These are phyloP conservation scores for Paralagenidium karlingii DNA, from an alignment of 352 stramenopile genomes.

Conservation along the genomic window DNA sequence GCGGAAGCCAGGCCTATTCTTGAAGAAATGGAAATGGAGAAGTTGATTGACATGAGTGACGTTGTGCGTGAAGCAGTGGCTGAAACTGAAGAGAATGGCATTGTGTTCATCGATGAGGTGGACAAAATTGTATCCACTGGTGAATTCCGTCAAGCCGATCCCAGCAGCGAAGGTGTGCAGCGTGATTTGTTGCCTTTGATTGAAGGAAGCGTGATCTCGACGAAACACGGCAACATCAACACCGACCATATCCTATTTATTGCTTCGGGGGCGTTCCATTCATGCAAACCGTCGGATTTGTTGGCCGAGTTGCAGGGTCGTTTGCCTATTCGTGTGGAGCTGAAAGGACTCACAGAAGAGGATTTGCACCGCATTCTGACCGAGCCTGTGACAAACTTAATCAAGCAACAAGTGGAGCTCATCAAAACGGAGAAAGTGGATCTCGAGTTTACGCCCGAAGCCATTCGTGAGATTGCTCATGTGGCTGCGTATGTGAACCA, in stretches of 20 bases:
- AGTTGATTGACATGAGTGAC: conserved; percentile 84
- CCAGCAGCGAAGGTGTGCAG: conserved; percentile 97
- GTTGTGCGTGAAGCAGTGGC: conserved; percentile 73
- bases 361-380: conserved; percentile 99
- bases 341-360: conserved; percentile 97
- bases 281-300: conserved; percentile 96
- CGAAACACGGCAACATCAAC: conserved; percentile 99
- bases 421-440: conserved; percentile 95
- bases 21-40: conserved; percentile 94
- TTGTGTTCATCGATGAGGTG: conserved; percentile 99
- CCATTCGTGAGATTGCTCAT: conserved; percentile 94
- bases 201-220: conserved; percentile 95
- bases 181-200: conserved; percentile 97
- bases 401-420: conserved; percentile 96
- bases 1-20: conserved; percentile 89
- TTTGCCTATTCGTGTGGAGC: conserved; percentile 97
- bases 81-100: conserved; percentile 97
- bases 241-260: conserved; percentile 99
- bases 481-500: conserved; percentile 93
- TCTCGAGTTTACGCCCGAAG: conserved; percentile 94
- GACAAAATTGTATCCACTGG: conserved; percentile 98
- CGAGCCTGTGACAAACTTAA: conserved; percentile 97
- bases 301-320: conserved; percentile 97
- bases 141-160: conserved; percentile 91
- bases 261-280: conserved; percentile 95